Base-by-base conservation (phyloP, 2,329 filamentous ascomycete genomes). In the Lasiodiplodia sp. region DNA sequence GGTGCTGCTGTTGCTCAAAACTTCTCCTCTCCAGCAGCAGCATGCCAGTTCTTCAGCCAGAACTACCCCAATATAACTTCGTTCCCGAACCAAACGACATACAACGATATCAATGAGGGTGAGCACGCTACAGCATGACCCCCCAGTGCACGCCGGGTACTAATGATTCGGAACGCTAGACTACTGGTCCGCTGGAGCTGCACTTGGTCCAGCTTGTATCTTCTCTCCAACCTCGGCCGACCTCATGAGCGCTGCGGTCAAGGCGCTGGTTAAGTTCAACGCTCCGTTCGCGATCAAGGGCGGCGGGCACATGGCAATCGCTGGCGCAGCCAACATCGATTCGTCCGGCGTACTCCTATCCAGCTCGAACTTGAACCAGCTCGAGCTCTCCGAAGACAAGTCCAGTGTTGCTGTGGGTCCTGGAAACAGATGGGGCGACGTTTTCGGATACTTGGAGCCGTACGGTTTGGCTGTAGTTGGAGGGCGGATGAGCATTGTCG, bases 401-500 rank as follows among this genome's bases (percentile, higher is more conserved):
- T 56, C 71, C n/a, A 73, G 67, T 14, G 70, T 77, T 23, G 69
- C 58, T 11, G 71, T 78, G 21, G 76, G 76, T 4, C 71, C 77
- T 10, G 77, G 77, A 2, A 71, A 72, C 11, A 69, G 72, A 56
- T 78, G 76, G 77, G 71, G 73, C 14, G 71, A 77, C 58, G 77
- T 77, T 2, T 78, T 72, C 49, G 70, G 71, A 3, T 67, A 71
- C 21, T 60, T 79, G 18, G 72, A 77, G 11, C 58, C 66, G 10
- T 68, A 68, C 2, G 69, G 71, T 18, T 60, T 75, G 21, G 72
- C 72, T 28, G 71, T 75, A 31, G 67, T 75, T 25, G 76, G 76
- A 5, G 76, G 76, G 2, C 60, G 76, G 44, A 75, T 85, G 64
- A 83, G 83, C 44, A 82, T 80, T 47, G 82, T 84, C 18, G 83